Evolutionary conservation across 148 eudicot species (phyloP), one percentile per base, ranked within the genome.

Genomic region (Oxyria digyna): DNA sequence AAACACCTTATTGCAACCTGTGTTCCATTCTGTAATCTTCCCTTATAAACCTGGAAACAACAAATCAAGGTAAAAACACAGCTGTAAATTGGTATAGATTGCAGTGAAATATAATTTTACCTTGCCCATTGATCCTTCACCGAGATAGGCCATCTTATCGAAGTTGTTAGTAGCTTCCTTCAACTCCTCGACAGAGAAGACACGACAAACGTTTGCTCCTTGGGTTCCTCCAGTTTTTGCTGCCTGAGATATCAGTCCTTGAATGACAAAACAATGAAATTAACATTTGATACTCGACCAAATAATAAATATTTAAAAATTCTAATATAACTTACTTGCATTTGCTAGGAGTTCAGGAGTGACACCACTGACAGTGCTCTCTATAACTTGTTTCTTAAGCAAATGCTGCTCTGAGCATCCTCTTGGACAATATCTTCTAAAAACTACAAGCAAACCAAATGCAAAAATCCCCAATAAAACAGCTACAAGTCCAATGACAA

Each of bases 51-150:
- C 95, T 88, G 78, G 49, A 27, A 2, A 35, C 38, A 3, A 24
- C 15, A 77, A 69, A 64, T 32, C 3, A 2, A 71, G 27, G 57
- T 31, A 31, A 43, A 42, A 32, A 23, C 26, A 52, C 23, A 52
- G 31, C 2, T n/a, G 23, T 48, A 13, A 18, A 20, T 21, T 66
- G 6, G 14, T 55, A 21, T 4, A 55, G 15, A 55, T 14, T 24
- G 33, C 11, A 26, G 15, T 10, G 37, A 57, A 57, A 27, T 27
- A 14, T 27, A 9, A 13, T 3, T 45, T 31, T 88, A 88, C 95
- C 95, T 82, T 86, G 33, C 90, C 95, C 67, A 76, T 74, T 29
- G 85, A 84, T 59, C 95, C 87, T 82, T 84, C 88, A 62, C 95
- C 90, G 35, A 88, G 26, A 20, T 84, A 68, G 69, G 80, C 52